Percentiles rank a stretch among this genome's conserved stretches.
phyloP scores from a whole-genome alignment of 495 filamentous ascomycete species.

The Podospora pseudocomata region DNA sequence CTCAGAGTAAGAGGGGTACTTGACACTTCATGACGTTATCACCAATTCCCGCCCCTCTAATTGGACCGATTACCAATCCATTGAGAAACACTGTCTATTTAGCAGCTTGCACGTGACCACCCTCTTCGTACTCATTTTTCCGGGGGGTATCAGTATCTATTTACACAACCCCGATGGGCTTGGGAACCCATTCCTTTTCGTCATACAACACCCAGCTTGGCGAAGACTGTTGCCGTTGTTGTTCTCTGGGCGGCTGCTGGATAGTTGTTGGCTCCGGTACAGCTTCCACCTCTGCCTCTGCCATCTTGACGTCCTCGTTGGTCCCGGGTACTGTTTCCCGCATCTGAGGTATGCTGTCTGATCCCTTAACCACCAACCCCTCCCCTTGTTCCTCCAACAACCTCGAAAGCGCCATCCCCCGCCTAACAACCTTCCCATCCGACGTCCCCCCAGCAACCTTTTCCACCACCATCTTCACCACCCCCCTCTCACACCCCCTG shows the following conservation, averaged over 20 bases:
- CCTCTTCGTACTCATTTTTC: slow-evolving; percentile 4
- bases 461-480: slow-evolving; percentile 23
- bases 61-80: neutral
- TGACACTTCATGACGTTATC: slow-evolving; percentile 4
- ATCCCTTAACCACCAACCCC: neutral
- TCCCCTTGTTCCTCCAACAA: slow-evolving; percentile 6
- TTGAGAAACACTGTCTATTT: neutral
- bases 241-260: slow-evolving; percentile 14
- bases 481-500: slow-evolving; percentile 21
- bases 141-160: neutral
- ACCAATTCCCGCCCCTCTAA: neutral
- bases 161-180: slow-evolving; percentile 57
- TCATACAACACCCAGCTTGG: slow-evolving; percentile 52
- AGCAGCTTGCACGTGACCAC: slow-evolving; percentile 19
- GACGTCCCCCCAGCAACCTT: neutral
- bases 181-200: slow-evolving; percentile 56
- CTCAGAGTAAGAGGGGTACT: neutral
- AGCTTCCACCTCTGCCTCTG: slow-evolving; percentile 14
- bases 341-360: no score
- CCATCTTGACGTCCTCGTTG: neutral
- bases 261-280: neutral
- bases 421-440: slow-evolving; percentile 14
- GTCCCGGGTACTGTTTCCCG: neutral
- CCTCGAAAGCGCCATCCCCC: slow-evolving; percentile 14
- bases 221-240: neutral